A percentile compares a stretch with the other conserved stretches of the same genome.
Conservation (phyloP, 305 asterid species). For the Fraxinus ornus region DNA sequence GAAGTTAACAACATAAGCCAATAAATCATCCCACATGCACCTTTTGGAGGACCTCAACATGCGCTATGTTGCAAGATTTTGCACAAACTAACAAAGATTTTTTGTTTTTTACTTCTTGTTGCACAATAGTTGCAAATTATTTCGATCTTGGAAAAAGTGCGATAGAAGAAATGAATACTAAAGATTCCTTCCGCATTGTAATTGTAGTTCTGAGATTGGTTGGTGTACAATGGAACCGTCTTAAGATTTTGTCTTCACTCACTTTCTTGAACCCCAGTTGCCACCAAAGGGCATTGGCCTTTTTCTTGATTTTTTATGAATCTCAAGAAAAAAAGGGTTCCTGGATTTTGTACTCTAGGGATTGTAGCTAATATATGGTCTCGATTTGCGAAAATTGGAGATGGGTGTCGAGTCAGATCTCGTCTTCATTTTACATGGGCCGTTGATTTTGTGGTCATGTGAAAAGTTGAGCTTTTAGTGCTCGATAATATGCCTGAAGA, state of each 20-base stretch:
- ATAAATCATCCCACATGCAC: neutral
- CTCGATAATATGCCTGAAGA: neutral
- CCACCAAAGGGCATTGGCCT: neutral
- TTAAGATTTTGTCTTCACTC: slow-evolving; percentile 17
- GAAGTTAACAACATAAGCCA: neutral
- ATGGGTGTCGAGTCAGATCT: neutral
- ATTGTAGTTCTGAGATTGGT: slow-evolving; percentile 11
- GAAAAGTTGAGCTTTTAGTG: neutral
- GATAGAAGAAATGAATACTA: slow-evolving; percentile 26
- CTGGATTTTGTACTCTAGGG: neutral
- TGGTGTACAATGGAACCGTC: slow-evolving; percentile 8
- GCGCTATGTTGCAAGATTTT: slow-evolving; percentile 25
- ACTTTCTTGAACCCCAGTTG: slow-evolving; percentile 33
- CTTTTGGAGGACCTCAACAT: slow-evolving; percentile 27
- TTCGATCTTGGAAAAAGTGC: slow-evolving; percentile 14
- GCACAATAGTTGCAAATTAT: slow-evolving; percentile 22
- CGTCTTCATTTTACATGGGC: neutral
- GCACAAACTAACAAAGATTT: slow-evolving; percentile 26
- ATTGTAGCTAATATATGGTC: neutral
- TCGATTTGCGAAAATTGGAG: neutral
- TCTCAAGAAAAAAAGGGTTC: neutral
- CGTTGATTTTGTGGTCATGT: neutral
- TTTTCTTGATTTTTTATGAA: slow-evolving; percentile 12
- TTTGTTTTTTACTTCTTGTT: slow-evolving; percentile 35
- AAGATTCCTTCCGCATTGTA: slow-evolving; percentile 30